A percentile compares a stretch with the other conserved stretches of the same genome.
These are phyloP conservation scores for Carex parvula DNA, from an alignment of 176 grass and related monocot genomes.

Conservation along the genomic window DNA sequence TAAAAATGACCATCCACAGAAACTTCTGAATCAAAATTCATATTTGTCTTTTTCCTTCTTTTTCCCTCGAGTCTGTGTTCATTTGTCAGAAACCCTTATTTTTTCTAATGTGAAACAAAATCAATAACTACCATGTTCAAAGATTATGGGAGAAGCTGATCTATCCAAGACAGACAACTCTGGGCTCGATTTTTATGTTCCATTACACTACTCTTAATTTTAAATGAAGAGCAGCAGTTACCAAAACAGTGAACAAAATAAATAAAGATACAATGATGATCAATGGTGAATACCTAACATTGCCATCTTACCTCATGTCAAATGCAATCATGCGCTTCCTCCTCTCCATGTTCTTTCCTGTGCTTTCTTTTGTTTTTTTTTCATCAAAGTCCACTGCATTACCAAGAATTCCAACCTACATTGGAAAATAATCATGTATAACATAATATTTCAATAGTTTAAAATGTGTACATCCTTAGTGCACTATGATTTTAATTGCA, in stretches of 20 bases:
- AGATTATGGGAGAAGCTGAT: background rate
- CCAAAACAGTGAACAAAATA: background rate
- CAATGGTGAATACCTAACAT: background rate
- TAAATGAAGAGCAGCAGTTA: background rate
- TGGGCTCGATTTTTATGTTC: background rate
- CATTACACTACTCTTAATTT: background rate
- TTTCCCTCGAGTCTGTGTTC: background rate
- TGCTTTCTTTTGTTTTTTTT: constrained; percentile 39
- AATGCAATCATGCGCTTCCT: constrained; percentile 93
- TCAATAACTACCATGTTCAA: background rate
- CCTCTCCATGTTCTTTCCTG: constrained; percentile 47
- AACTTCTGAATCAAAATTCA: background rate
- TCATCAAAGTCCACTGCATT: constrained; percentile 86
- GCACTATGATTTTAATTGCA: background rate
- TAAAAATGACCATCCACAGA: background rate
- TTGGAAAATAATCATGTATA: background rate
- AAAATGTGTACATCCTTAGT: constrained; percentile 5
- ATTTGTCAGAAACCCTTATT: background rate
- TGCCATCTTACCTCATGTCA: constrained; percentile 78
- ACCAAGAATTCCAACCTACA: constrained; percentile 88
- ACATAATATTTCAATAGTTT: constrained; percentile 20
- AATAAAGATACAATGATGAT: background rate
- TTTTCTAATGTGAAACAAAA: background rate
- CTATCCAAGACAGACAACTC: background rate
- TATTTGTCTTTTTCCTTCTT: background rate